Evolutionary conservation across 345 rosid genomes (phyloP), one percentile per base, ranked within the genome.

Genomic region (Eucalyptus marginata): DNA sequence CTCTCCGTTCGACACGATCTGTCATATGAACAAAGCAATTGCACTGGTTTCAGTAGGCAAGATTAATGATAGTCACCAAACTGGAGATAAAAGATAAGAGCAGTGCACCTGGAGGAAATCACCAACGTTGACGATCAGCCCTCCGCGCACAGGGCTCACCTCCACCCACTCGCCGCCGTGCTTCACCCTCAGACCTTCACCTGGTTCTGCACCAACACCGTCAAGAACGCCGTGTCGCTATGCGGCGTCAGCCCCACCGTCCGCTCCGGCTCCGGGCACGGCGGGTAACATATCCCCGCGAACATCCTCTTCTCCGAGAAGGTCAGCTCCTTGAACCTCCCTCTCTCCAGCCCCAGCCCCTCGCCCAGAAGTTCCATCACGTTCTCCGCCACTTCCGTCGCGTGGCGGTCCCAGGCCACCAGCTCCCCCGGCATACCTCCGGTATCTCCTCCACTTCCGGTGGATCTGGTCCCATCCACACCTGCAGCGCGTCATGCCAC

Each of bases 331-430:
- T 88, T 90, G 86, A 93, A 90, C 89, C 87, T 90, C 66, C 90
- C 90, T 7, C 81, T 51, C 36, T 91, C 90, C 43, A 92, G 86
- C 40, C 91, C 90, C 16, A 93, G 52, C 80, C 93, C 93, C 88
- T 93, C 93, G 58, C 90, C 86, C 66, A 91, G 56, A 86, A 93
- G 84, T 91, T 91, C 94, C 93, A 93, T 93, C 91, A 93, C 90
- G 46, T 52, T 86, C 86, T 92, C 94, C 1, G 46, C 92, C 79
- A 92, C 92, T 40, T 52, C 80, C 40, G 33, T 92, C 10, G 86
- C 90, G 8, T 43, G 84, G 22, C 2, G 5, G 86, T 92, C 93
- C 93, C 93, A 93, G 10, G 43, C 88, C 36, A 90, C 25, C 64
- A 84, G 87, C 90, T 90, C 89, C n/a, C 79, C 5, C 92, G 36